Conservation (phyloP, 208 protist species). For the Novymonas esmeraldas region DNA sequence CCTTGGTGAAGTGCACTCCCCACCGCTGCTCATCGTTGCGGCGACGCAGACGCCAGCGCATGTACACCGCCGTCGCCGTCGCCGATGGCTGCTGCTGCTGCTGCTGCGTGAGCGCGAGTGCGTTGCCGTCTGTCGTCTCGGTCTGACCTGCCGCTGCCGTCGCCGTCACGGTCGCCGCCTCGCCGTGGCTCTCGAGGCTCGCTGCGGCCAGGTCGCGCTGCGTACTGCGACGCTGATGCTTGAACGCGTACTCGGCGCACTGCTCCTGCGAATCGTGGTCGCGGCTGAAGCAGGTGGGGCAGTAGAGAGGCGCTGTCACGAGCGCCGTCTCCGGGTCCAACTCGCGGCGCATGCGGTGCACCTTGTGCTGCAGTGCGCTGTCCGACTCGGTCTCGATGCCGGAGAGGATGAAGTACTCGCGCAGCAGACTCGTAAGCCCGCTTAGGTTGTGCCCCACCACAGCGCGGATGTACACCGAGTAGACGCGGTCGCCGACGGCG, state of each 20-base stretch:
- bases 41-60: slow-evolving; percentile 55
- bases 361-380: slow-evolving; percentile 83
- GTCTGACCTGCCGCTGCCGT: background rate
- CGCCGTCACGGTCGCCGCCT: background rate
- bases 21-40: slow-evolving; percentile 54
- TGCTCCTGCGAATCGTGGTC: slow-evolving; percentile 68
- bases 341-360: slow-evolving; percentile 84
- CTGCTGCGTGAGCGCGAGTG: too few relatives aligned
- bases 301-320: slow-evolving; percentile 69
- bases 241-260: slow-evolving; percentile 84
- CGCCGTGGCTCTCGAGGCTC: background rate
- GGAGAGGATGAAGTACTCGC: slow-evolving; percentile 82
- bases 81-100: too few relatives aligned
- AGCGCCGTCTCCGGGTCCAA: slow-evolving; percentile 71
- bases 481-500: slow-evolving; percentile 66
- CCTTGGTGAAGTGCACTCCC: slow-evolving; percentile 69
- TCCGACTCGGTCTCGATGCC: slow-evolving; percentile 68
- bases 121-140: too few relatives aligned
- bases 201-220: slow-evolving; percentile 15
- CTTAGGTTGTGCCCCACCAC: slow-evolving; percentile 60
- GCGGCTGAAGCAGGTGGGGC: slow-evolving; percentile 70
- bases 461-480: slow-evolving; percentile 72
- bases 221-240: slow-evolving; percentile 34
- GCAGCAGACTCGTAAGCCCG: slow-evolving; percentile 69
- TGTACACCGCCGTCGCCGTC: slow-evolving; percentile 12